Base-by-base conservation (phyloP, 495 filamentous ascomycete species). In the Penicillium atrosanguineum region DNA sequence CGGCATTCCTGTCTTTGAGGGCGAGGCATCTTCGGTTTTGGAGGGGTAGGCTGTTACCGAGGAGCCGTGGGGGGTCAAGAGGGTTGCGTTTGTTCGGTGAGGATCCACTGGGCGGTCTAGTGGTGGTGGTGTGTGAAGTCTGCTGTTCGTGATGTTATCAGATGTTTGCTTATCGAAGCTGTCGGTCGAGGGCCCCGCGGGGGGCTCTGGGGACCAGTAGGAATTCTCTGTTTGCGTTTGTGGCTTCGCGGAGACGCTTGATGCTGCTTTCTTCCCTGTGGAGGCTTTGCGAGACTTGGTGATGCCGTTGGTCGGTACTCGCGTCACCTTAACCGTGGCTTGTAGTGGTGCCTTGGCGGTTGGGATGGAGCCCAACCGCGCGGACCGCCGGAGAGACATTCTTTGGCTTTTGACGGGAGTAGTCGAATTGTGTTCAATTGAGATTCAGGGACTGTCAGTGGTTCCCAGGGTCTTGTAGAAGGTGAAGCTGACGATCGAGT, bases 21-120 rank as follows among this genome's bases (percentile, higher is more conserved):
- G 83, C 6, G 87, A 86, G 23, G 71, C 63, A 51, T 81, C 69
- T 57, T 76, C 73, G 15, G 62, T 43, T 20, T 64, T 67, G 15
- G 71, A 62, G 26, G 76, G 73, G 51, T 84, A 84, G 28, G 83
- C 79, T 43, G 88, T 73, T 43, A 88, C 68, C 28, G 83, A 80
- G 12, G 87, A 87, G 46, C 89, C 90, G 60, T 87, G 79, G 0
- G 91, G 89, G 0, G 91, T 93, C 16, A 89, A 72, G 44, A 97
- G 80, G 7, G 85, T 83, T 34, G 88, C 91, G 66, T 95, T 93
- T 41, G 83, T 87, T 46, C 67, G 63, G 57, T 86, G 81, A 21
- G 83, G 83, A 52, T 83, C 80, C 28, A 82, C 82, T n/a, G 82
- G 82, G 19, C 83, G 79, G 44, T 82, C 68, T 23, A 73, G 68